phyloP scores from a whole-genome alignment of 768 basidiomycete genomes.

The Lactarius hengduanensis region DNA sequence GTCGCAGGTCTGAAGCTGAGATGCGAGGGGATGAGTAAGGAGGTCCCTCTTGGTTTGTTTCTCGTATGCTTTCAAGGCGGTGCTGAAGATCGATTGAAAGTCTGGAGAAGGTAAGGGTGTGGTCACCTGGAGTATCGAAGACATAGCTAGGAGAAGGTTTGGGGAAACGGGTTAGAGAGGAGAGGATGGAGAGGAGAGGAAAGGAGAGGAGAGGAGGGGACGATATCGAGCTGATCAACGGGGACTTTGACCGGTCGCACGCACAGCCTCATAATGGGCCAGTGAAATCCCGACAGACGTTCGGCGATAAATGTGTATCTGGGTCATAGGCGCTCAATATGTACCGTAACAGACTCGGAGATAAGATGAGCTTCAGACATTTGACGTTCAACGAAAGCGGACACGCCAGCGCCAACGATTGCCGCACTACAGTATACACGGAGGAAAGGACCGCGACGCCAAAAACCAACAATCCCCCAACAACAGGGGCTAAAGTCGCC shows the following conservation, averaged over 20 bases:
- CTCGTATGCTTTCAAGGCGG: slow-evolving; percentile 9
- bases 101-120: neutral
- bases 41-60: slow-evolving; percentile 2
- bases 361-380: neutral
- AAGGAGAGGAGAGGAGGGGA: neutral
- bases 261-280: neutral
- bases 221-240: neutral
- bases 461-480: too few relatives aligned
- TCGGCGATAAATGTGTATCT: neutral
- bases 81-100: neutral
- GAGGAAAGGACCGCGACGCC: too few relatives aligned
- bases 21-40: slow-evolving; percentile 2
- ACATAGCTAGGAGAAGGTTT: neutral
- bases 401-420: neutral
- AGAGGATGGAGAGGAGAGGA: neutral
- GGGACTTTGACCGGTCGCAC: neutral
- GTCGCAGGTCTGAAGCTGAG: neutral
- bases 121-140: neutral
- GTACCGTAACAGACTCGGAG: neutral
- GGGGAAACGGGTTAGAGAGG: neutral
- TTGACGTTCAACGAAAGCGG: too few relatives aligned
- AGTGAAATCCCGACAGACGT: neutral
- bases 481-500: too few relatives aligned
- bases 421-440: neutral
- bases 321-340: neutral